A percentile compares a stretch with the other conserved stretches of the same genome.
These are phyloP conservation scores for Colletotrichum theobromicola DNA, from an alignment of 2,329 filamentous ascomycete species.

Conservation along the genomic window DNA sequence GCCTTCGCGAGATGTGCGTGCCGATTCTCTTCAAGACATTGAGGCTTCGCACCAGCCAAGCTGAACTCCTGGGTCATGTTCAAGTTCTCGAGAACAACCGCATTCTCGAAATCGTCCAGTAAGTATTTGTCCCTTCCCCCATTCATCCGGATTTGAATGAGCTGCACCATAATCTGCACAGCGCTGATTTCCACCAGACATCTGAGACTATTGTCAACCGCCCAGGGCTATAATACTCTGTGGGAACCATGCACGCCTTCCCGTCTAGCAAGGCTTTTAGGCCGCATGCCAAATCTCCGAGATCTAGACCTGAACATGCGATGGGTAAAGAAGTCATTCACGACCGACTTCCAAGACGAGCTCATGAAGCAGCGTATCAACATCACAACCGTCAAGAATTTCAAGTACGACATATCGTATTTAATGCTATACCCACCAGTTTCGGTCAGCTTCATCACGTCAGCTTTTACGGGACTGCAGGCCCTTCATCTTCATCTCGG, in stretches of 20 bases:
- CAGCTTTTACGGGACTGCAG: rapidly evolving
- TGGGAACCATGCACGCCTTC: neutral
- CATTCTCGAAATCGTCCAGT: neutral
- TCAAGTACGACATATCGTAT: neutral
- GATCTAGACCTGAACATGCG: neutral
- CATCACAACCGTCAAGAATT: rapidly evolving
- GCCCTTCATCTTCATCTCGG: neutral
- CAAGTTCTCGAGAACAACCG: neutral
- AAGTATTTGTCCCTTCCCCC: rapidly evolving
- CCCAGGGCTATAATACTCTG: neutral
- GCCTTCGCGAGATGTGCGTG: neutral
- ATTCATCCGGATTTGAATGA: neutral
- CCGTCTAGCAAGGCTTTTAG: rapidly evolving
- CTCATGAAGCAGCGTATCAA: rapidly evolving
- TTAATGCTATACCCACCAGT: no score
- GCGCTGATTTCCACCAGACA: rapidly evolving
- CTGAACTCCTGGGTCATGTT: neutral
- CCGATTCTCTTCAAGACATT: neutral
- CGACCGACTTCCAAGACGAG: rapidly evolving
- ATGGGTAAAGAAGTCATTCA: rapidly evolving
- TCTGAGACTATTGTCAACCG: rapidly evolving
- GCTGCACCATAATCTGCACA: neutral
- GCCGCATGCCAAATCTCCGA: neutral
- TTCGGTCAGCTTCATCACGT: neutral
- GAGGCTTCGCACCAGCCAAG: neutral